Evolutionary conservation across 1,139 yeast species (phyloP), one percentile per base, ranked within the genome.

Genomic region (Geotrichum fermentans): DNA sequence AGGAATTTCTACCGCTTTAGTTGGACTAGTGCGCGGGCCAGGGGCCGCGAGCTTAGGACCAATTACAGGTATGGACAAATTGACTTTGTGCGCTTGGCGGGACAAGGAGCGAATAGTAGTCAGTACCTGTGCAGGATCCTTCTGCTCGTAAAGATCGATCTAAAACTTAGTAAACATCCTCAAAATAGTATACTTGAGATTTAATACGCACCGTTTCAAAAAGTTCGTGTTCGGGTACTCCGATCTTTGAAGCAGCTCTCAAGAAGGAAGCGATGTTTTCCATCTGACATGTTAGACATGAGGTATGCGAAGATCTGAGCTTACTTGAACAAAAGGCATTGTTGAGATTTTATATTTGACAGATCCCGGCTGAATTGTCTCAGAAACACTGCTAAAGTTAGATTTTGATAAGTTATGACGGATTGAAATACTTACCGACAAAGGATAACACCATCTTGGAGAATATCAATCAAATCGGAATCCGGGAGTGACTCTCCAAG

Each of bases 191-290:
- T 10, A 35, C 13, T 21, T 7, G 11, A 32, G 28, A 7, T 2
- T 11, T 8, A 11, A 18, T 3, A 24, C 50, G 3, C 40, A 48
- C 77, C 0, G 96, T 87, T 58, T 84, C 92, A 62, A 88, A 88
- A 43, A 84, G 69, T 62, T 88, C 96, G 61, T 86, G 90, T 55
- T 84, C 87, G 3, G 92, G 88, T 2, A 88, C 81, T 1, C 94
- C 92, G 40, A 82, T 69, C 54, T 79, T 75, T 49, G 87, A 80
- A 45, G 82, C 77, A 2, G 69, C 69, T 14, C 72, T 66, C 32
- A 88, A 68, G 61, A 87, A 88, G 54, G 79, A 77, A 39, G 88
- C 80, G 36, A 88, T 86, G 60, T 87, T 87, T 62, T 88, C 96
- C 95, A 87, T 87, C 68, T 71, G 62, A 10, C 6, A 6, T 6